phyloP scores from a whole-genome alignment of 2,329 filamentous ascomycete species.

The Hymenoscyphus linearis region DNA sequence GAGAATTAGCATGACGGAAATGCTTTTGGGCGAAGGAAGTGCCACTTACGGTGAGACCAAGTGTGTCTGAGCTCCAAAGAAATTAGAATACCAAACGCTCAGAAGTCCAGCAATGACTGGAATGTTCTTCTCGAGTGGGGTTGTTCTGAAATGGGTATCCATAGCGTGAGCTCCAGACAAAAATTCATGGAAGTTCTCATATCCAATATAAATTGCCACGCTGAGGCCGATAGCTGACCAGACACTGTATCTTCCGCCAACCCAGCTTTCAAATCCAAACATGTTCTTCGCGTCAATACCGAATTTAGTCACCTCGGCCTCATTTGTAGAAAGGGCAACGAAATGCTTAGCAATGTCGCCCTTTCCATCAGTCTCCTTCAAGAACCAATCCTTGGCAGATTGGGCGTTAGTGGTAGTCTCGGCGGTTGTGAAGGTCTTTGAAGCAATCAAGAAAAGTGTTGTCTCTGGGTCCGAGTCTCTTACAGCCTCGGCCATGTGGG shows the following conservation, averaged over 20 bases:
- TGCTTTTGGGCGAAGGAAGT: background rate
- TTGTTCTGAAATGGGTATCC: conserved; percentile 95
- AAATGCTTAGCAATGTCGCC: conserved; percentile 97
- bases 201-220: conserved; percentile 91
- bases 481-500: conserved; percentile 92
- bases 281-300: conserved; percentile 99
- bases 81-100: conserved; percentile 98
- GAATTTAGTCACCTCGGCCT: conserved; percentile 92
- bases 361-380: conserved; percentile 71
- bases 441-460: conserved; percentile 96
- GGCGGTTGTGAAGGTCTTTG: conserved; percentile 98
- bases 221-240: conserved; percentile 98
- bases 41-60: conserved; percentile 83
- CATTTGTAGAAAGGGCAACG: conserved; percentile 94
- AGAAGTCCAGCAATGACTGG: conserved; percentile 85
- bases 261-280: conserved; percentile 99
- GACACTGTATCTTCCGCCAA: conserved; percentile 95
- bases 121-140: conserved; percentile 91
- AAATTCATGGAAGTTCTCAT: conserved; percentile 96
- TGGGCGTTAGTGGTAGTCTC: conserved; percentile 97
- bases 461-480: conserved; percentile 88
- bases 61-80: conserved; percentile 97
- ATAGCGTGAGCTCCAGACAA: conserved; percentile 90
- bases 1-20: conserved; percentile 43
- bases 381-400: conserved; percentile 95